phyloP scores from a whole-genome alignment of 2,329 filamentous ascomycete genomes.

The Colletotrichum zoysiae region DNA sequence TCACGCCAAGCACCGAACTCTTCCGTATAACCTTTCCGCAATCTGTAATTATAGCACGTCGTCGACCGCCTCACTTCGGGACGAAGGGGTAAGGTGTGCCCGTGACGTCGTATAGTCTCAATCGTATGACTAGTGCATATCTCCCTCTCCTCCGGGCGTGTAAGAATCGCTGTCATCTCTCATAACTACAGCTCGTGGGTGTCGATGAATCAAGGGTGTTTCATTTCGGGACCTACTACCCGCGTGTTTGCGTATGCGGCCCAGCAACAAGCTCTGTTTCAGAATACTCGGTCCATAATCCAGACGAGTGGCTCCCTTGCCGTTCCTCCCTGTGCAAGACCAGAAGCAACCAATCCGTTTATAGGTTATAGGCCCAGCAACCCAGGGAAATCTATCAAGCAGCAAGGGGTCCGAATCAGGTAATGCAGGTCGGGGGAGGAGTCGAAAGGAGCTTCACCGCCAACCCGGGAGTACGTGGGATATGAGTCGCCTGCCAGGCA shows the following conservation, averaged over 20 bases:
- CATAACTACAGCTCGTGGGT: constrained; percentile 22
- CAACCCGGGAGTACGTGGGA: constrained; percentile 33
- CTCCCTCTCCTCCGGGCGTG: not conserved
- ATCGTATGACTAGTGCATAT: constrained; percentile 37
- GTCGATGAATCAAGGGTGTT: constrained; percentile 23
- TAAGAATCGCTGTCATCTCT: not conserved
- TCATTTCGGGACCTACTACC: constrained; percentile 21
- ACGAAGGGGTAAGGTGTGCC: not conserved
- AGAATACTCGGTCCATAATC: constrained; percentile 33
- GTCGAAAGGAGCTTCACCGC: constrained; percentile 44
- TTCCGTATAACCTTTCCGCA: not conserved
- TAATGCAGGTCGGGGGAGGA: constrained; percentile 22
- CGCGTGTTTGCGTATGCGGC: constrained; percentile 31
- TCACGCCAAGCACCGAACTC: constrained; percentile 3
- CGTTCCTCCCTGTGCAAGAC: not conserved
- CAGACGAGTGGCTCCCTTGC: constrained; percentile 30
- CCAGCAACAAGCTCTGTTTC: constrained; percentile 40
- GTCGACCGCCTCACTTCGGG: constrained; percentile 26
- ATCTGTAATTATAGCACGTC: constrained; percentile 25
- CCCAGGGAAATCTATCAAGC: constrained; percentile 14
- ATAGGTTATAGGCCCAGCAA: constrained; percentile 18
- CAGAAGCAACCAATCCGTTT: constrained; percentile 26
- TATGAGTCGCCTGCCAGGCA: constrained; percentile 40
- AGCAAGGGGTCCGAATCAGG: constrained; percentile 37
- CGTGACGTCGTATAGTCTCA: constrained; percentile 35